Percentiles rank a stretch among this genome's conserved stretches.
These are phyloP conservation scores for Cyberlindnera euphorbiiphila DNA, from an alignment of 805 yeast genomes.

Conservation along the genomic window DNA sequence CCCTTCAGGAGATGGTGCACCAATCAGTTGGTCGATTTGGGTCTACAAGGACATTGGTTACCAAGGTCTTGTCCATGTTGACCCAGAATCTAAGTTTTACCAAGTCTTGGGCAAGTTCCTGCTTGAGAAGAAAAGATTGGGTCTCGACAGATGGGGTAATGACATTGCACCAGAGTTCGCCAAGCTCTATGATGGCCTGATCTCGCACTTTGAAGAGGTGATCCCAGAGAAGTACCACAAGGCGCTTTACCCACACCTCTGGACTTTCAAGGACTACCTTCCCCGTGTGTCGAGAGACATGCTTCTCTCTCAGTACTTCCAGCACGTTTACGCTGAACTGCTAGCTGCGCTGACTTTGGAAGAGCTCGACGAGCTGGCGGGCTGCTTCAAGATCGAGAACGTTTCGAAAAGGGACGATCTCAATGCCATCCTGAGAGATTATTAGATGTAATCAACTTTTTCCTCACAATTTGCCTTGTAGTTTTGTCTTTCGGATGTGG, in stretches of 20 bases:
- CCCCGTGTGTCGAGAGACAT: slow-evolving; percentile 41
- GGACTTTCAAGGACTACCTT: slow-evolving; percentile 37
- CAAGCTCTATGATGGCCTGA: slow-evolving; percentile 34
- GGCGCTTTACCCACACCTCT: slow-evolving; percentile 39
- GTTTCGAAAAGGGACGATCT: slow-evolving; percentile 39
- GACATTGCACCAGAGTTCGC: slow-evolving; percentile 40
- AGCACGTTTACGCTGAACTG: slow-evolving; percentile 43
- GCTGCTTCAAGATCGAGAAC: slow-evolving; percentile 46
- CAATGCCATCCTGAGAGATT: slow-evolving; percentile 27
- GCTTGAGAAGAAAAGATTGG: slow-evolving; percentile 40
- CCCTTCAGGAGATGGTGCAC: slow-evolving; percentile 43
- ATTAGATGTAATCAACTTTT: no score
- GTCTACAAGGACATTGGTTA: slow-evolving; percentile 50
- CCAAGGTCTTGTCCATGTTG: slow-evolving; percentile 46
- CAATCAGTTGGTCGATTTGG: slow-evolving; percentile 52
- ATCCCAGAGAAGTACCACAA: slow-evolving; percentile 39
- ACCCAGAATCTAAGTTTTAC: slow-evolving; percentile 43
- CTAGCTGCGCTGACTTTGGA: slow-evolving; percentile 39
- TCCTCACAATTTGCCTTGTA: no score
- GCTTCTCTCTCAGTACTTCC: slow-evolving; percentile 41
- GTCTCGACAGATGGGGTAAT: slow-evolving; percentile 49
- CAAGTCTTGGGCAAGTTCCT: slow-evolving; percentile 40
- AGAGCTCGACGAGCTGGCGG: slow-evolving; percentile 48
- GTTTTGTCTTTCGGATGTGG: not conserved
- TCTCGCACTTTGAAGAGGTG: slow-evolving; percentile 35